Percentiles rank a stretch among this genome's conserved stretches.
Evolutionary conservation across 1,139 yeast genomes (phyloP).

Genomic region (Hyphopichia wangnamkhiaoensis): DNA sequence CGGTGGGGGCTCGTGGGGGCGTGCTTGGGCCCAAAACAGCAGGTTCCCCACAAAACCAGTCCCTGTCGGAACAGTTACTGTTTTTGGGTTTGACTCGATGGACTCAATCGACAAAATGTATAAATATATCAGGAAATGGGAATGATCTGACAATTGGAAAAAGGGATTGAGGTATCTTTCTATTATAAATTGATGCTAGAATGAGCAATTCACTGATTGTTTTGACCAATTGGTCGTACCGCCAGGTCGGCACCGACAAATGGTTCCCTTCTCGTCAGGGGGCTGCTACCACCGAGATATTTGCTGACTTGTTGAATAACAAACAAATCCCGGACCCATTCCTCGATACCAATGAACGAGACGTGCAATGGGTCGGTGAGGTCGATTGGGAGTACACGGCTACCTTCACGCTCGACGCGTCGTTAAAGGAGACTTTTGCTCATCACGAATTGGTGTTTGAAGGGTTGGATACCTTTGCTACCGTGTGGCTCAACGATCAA

Average conservation of each 20-base stretch:
- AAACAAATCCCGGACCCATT: slow-evolving; percentile 47
- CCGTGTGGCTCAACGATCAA: slow-evolving; percentile 34
- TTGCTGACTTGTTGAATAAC: slow-evolving; percentile 34
- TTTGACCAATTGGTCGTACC: slow-evolving; percentile 6
- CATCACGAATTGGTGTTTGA: slow-evolving; percentile 34
- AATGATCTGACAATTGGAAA: no score
- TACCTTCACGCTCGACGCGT: slow-evolving; percentile 19
- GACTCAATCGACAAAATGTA: no score
- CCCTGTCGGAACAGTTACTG: no score
- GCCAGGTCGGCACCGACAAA: slow-evolving; percentile 4
- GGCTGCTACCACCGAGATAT: slow-evolving; percentile 23
- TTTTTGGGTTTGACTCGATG: no score
- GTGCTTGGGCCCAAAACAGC: no score
- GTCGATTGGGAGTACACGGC: slow-evolving; percentile 40
- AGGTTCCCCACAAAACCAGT: no score
- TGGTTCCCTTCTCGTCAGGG: slow-evolving; percentile 5
- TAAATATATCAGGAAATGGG: no score
- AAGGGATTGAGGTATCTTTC: no score
- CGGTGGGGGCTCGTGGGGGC: no score
- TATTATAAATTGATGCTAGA: background rate
- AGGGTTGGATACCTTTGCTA: slow-evolving; percentile 48
- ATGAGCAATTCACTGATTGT: background rate
- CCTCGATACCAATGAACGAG: slow-evolving; percentile 36
- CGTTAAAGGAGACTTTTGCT: slow-evolving; percentile 8
- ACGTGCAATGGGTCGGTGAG: slow-evolving; percentile 50